Evolutionary conservation across 768 basidiomycete genomes (phyloP), one percentile per base, ranked within the genome.

Genomic region (Candolleomyces aberdarensis): DNA sequence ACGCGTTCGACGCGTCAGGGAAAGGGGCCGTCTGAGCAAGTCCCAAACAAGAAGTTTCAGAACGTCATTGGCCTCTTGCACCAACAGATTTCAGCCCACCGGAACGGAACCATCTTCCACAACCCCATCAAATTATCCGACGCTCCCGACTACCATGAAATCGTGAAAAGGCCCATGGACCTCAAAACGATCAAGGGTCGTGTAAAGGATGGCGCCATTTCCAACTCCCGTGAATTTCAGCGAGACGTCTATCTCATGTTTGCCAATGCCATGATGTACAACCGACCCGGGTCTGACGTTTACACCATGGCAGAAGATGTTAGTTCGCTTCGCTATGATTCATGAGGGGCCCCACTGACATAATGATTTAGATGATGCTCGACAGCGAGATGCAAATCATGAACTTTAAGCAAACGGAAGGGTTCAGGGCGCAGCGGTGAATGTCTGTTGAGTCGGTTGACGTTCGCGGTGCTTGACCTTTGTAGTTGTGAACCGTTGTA

Each of bases 191-290:
- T 98, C 70, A 93, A 94, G 72, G 78, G 78, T n/a, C 84, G 83
- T 64, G 86, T 96, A 60, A 91, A 90, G 67, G 93, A 96, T 66
- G 94, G 94, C 0, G 63, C 83, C 2, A 94, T 97, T 51, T 77
- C 83, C 4, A 93, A 84, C 65, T 91, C 92, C 1, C 80, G 89
- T 36, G 94, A 98, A 70, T 97, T 89, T 67, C 91, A 96, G 70
- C 80, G 94, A 63, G 96, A 97, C 66, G 84, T 96, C 10, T 89
- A 86, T 69, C 79, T 97, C 63, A 96, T 98, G 89, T 96, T 97
- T 73, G 91, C 94, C 8, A 98, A 98, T 72, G 92, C 96, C 5
- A 89, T 96, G 86, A 94, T 98, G 91, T 98, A 94, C 72, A 98
- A 98, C 65, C 79, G 88, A 51, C 90, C 92, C 0, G 86, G 85